Base-by-base conservation (phyloP, 768 basidiomycete species). In the Neoboletus magnificus region DNA sequence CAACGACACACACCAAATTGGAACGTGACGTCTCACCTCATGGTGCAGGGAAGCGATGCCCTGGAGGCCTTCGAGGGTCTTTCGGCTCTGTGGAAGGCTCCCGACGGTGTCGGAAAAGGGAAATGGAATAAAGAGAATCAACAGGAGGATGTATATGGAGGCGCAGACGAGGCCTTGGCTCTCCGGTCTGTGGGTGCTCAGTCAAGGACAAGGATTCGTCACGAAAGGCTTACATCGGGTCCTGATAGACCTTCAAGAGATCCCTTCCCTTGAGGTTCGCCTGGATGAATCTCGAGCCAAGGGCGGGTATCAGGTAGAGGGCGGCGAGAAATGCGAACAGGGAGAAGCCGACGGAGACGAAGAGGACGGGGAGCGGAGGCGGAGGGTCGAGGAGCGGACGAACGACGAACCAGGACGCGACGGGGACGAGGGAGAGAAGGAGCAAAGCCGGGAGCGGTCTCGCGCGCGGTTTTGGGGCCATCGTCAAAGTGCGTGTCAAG, bases 91-190 rank as follows among this genome's bases (percentile, higher is more conserved):
- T 25, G 77, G 70, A 32, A 79, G 77, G 51, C 73, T 78, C 30
- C 79, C 68, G 42, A 89, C 79, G 3, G 84, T 77, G 57, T 87
- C 80, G 44, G 93, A 90, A 72, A 97, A 99, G 0, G 93, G 91
- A 66, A 98, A 95, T 0, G 96, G 96, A 54, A 97, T 96, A 66
- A 98, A 99, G 5, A 97, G 77, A 54, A 93, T 91, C 59, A 99
- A 75, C 40, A 88, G 74, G 40, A 91, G 79, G 55, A 97, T 88
- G 68, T 98, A 98, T 52, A 95, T 79, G 2, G 86, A 82, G 1
- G 96, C 94, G 65, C 88, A 91, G 47, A 97, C 87, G 55, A 98
- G 84, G 13, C 96, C 96, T 64, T 89, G 83, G 61, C 92, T 93
- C 76, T 99, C 97, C 41, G 97, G 95, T 69, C 95, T 98, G 43